Evolutionary conservation across 2,329 filamentous ascomycete genomes (phyloP).

Genomic region (Trichoderma cornu-damae): DNA sequence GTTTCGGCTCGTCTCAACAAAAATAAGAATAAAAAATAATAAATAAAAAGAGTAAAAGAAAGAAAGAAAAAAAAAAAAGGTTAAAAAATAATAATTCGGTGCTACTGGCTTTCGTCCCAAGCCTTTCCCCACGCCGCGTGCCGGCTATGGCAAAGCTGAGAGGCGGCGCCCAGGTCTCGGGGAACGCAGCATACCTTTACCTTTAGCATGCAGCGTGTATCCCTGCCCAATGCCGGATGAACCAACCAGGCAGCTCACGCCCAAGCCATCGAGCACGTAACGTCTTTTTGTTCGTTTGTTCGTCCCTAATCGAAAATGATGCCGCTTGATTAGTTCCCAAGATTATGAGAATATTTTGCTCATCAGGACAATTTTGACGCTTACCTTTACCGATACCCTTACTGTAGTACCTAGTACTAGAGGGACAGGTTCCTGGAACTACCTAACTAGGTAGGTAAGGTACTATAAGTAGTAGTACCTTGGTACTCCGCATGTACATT

Average conservation of each 20-base stretch:
- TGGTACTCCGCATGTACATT: too few species aligned
- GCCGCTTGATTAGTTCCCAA: not conserved
- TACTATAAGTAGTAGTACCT: too few species aligned
- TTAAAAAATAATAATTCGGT: conserved; percentile 4
- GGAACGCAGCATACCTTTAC: not conserved
- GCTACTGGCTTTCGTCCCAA: not conserved
- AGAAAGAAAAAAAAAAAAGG: too few species aligned
- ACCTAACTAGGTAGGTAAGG: too few species aligned
- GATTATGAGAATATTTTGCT: not conserved
- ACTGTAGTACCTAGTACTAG: not conserved
- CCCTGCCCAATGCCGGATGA: not conserved
- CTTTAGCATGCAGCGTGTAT: too few species aligned
- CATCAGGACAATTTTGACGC: not conserved
- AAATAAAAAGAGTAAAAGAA: too few species aligned
- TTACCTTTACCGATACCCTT: too few species aligned
- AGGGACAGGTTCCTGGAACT: too few species aligned
- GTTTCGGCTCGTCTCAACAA: conserved; percentile 16
- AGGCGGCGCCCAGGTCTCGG: not conserved
- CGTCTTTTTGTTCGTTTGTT: not conserved
- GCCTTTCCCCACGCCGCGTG: conserved; percentile 9
- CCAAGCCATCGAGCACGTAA: not conserved
- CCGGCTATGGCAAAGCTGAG: not conserved
- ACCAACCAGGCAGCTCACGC: not conserved
- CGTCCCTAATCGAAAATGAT: not conserved
- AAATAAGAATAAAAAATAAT: conserved; percentile 9